phyloP scores from a whole-genome alignment of 2,329 filamentous ascomycete species.

The Nemania sp. region DNA sequence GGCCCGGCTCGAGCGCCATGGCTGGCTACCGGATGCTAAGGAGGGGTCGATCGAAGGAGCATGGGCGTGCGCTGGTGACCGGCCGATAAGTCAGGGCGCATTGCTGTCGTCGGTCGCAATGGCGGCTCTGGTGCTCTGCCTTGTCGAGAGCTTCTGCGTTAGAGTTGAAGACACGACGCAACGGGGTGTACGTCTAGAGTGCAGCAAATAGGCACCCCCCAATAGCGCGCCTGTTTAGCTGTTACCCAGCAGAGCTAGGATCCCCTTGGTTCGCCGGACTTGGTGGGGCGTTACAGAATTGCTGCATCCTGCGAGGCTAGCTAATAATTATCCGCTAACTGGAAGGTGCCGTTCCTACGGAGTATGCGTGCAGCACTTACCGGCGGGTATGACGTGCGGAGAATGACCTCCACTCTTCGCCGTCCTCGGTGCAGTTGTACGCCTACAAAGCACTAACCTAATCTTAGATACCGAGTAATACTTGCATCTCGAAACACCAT shows the following conservation, averaged over 20 bases:
- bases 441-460: too few species aligned
- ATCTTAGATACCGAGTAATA: too few species aligned
- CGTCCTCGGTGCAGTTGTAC: too few species aligned
- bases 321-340: neutral
- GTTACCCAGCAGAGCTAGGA: too few species aligned
- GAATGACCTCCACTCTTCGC: too few species aligned
- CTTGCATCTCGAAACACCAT: too few species aligned
- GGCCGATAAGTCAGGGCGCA: slow-evolving; percentile 31
- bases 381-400: too few species aligned
- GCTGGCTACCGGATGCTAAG: slow-evolving; percentile 33
- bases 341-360: neutral
- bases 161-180: slow-evolving; percentile 29
- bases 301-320: slow-evolving; percentile 12
- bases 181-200: too few species aligned
- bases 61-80: slow-evolving; percentile 31
- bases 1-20: slow-evolving; percentile 67
- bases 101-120: slow-evolving; percentile 34
- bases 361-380: too few species aligned
- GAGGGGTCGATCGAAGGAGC: slow-evolving; percentile 33
- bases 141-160: neutral
- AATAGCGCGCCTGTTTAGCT: too few species aligned
- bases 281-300: neutral
- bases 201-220: too few species aligned
- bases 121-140: slow-evolving; percentile 18
- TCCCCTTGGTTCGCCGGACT: too few species aligned